Evolutionary conservation across 192 early-diverging fungal species (phyloP), one percentile per base, ranked within the genome.

Genomic region (Rhizophlyctis rosea): DNA sequence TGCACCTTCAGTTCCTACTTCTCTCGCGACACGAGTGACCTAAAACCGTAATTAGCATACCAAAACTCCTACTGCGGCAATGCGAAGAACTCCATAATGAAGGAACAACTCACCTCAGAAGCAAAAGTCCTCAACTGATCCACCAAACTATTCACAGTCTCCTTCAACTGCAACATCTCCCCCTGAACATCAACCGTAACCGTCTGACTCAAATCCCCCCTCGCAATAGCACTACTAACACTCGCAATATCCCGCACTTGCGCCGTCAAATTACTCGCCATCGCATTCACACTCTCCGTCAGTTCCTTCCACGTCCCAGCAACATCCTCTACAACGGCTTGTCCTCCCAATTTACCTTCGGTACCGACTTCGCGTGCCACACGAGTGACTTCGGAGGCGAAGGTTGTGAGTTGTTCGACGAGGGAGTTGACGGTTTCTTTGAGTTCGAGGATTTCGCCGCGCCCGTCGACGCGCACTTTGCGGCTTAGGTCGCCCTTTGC

Each of bases 121-220:
- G 88, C 85, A 75, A 90, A 90, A 1, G 76, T 76, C 25, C 75
- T 76, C 2, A 81, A 51, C 59, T 87, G 85, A 34, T 78, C 82
- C 24, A 85, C 83, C 81, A 89, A 83, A 51, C 61, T 54, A 69
- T 90, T 90, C 62, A 90, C 79, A 0, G 85, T 88, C 23, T 76
- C 69, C 64, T 87, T 87, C 4, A 90, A 70, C 50, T 88, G 84
- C 24, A 76, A 63, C 54, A 88, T 83, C 69, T 90, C 88, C 48
- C 88, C 88, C 35, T 69, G 68, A 13, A 73, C 80, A 32, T 85
- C 80, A 5, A 88, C 82, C 28, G 77, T 66, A 51, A 90, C 79
- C 24, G 75, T 81, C 64, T 83, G 82, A 9, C 76, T 78, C 25
- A 90, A 62, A 59, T 90, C 84, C 11, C 88, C 88, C 23, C 61